A percentile compares a stretch with the other conserved stretches of the same genome.
Evolutionary conservation across 2,329 filamentous ascomycete genomes (phyloP).

Genomic region (Hypoxylon sp.): DNA sequence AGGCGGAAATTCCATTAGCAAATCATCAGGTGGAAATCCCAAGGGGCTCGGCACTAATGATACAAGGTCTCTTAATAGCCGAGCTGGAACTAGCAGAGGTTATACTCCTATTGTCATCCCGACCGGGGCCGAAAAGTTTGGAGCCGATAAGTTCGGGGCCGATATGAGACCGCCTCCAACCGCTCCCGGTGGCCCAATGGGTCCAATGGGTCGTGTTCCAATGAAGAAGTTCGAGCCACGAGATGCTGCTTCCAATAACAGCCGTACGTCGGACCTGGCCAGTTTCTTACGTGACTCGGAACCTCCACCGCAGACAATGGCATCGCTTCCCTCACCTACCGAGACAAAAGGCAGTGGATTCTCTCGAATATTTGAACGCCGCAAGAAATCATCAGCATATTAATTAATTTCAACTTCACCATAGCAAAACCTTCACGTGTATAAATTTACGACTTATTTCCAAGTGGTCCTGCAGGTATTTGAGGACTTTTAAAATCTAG

Average conservation of each 20-base stretch:
- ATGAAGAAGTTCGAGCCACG: conserved; percentile 73
- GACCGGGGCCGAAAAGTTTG: conserved; percentile 59
- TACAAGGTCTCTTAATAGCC: conserved; percentile 59
- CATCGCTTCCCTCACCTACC: conserved; percentile 49
- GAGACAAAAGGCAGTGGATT: conserved; percentile 60
- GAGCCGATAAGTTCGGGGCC: conserved; percentile 60
- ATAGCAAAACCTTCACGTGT: conserved; percentile 37
- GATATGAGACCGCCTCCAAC: conserved; percentile 40
- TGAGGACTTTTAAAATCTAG: conserved; percentile 26
- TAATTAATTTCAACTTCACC: conserved; percentile 42
- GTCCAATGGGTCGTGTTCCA: conserved; percentile 60
- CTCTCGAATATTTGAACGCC: conserved; percentile 65
- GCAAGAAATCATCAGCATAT: conserved; percentile 62
- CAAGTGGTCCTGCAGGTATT: conserved; percentile 18
- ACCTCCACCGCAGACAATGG: conserved; percentile 66
- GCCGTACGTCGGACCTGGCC: conserved; percentile 77
- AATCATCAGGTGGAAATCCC: conserved; percentile 46
- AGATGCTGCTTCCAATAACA: conserved; percentile 62
- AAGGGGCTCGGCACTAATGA: conserved; percentile 53
- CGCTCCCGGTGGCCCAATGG: conserved; percentile 49
- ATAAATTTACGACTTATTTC: conserved; percentile 38
- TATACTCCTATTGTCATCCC: conserved; percentile 70
- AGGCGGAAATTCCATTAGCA: conserved; percentile 52
- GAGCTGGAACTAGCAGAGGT: conserved; percentile 57
- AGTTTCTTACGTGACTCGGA: conserved; percentile 79